These are phyloP conservation scores for Alternaria novae-zelandiae DNA, from an alignment of 2,329 filamentous ascomycete species.

Conservation along the genomic window DNA sequence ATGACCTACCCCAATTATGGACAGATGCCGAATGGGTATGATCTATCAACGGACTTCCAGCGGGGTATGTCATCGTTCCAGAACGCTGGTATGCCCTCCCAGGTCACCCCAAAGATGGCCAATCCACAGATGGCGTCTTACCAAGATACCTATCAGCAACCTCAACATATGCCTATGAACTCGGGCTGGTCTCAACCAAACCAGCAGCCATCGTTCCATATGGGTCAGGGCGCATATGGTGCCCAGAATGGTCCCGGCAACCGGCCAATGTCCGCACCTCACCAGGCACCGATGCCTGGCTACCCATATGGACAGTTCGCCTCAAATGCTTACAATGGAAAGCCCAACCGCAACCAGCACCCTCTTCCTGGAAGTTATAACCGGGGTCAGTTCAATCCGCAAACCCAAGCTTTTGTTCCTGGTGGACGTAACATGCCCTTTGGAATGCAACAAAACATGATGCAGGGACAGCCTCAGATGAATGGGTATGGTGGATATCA, in stretches of 20 bases:
- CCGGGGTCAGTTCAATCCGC: slow-evolving; percentile 88
- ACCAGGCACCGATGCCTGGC: slow-evolving; percentile 48
- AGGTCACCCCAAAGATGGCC: slow-evolving; percentile 49
- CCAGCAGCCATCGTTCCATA: slow-evolving; percentile 37
- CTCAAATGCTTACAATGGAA: slow-evolving; percentile 60
- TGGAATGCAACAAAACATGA: slow-evolving; percentile 41
- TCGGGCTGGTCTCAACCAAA: slow-evolving; percentile 42
- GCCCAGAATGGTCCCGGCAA: slow-evolving; percentile 33
- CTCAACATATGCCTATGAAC: slow-evolving; percentile 37
- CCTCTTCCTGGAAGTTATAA: slow-evolving; percentile 85
- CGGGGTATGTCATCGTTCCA: slow-evolving; percentile 55
- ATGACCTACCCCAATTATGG: slow-evolving; percentile 38
- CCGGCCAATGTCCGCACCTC: slow-evolving; percentile 46
- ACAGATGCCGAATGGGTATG: slow-evolving; percentile 48
- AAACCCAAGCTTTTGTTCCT: slow-evolving; percentile 91
- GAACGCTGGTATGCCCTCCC: slow-evolving; percentile 39
- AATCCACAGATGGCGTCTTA: slow-evolving; percentile 44
- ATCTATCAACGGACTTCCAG: slow-evolving; percentile 55
- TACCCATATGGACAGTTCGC: slow-evolving; percentile 85
- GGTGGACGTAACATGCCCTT: slow-evolving; percentile 52
- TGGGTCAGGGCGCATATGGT: slow-evolving; percentile 33
- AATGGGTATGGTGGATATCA: slow-evolving; percentile 38
- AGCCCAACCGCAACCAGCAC: slow-evolving; percentile 78
- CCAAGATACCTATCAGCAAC: slow-evolving; percentile 41
- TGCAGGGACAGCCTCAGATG: slow-evolving; percentile 40